Conservation (phyloP, 306 rosid species). For the Inga laurina region DNA sequence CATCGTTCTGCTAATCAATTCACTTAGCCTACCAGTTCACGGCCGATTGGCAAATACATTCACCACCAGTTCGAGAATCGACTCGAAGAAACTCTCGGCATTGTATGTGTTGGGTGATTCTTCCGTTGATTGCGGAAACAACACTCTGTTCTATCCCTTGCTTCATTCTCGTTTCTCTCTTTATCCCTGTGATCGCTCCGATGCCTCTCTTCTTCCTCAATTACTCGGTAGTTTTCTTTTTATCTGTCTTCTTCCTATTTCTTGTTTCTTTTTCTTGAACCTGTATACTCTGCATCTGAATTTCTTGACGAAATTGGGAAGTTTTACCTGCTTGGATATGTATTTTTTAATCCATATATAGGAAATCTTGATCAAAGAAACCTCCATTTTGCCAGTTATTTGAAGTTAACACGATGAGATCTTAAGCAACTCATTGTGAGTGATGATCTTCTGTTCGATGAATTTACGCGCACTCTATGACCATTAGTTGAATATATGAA, state of each 20-base stretch:
- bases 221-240: conserved; percentile 60
- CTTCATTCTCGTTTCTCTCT: conserved; percentile 72
- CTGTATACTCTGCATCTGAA: neutral
- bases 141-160: conserved; percentile 71
- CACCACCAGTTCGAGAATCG: neutral
- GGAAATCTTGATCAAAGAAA: neutral
- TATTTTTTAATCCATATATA: neutral
- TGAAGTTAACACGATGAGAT: neutral
- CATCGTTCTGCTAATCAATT: conserved; percentile 30
- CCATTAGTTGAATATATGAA: neutral
- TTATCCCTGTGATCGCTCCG: conserved; percentile 60
- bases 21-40: conserved; percentile 20
- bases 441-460: conserved; percentile 2
- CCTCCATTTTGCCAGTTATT: neutral
- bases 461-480: neutral
- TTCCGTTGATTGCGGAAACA: conserved; percentile 82
- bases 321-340: neutral
- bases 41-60: conserved; percentile 22
- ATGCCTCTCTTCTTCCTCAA: conserved; percentile 71
- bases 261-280: neutral
- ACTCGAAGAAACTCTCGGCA: conserved; percentile 39
- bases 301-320: conserved; percentile 2
- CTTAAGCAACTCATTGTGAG: neutral
- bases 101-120: conserved; percentile 80
- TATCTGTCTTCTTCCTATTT: neutral